These are phyloP conservation scores for Neurospora hispaniola DNA, from an alignment of 495 filamentous ascomycete genomes.

Conservation along the genomic window DNA sequence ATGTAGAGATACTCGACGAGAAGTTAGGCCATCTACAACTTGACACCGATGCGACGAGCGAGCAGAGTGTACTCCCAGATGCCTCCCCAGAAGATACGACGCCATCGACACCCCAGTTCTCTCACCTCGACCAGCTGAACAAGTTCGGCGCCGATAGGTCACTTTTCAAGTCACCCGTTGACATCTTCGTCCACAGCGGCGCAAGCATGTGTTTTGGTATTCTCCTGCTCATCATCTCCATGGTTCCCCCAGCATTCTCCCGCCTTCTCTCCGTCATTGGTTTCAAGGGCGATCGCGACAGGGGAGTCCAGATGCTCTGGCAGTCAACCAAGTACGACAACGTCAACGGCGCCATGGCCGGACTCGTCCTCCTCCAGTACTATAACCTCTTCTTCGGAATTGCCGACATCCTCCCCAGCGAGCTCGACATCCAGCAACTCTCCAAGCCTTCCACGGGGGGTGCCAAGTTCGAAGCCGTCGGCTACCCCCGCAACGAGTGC, in stretches of 20 bases:
- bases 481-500: constrained; percentile 65
- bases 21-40: constrained; percentile 10
- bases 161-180: constrained; percentile 57
- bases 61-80: background rate
- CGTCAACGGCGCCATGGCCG: constrained; percentile 84
- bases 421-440: constrained; percentile 37
- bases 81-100: background rate
- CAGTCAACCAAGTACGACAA: constrained; percentile 79
- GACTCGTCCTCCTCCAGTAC: constrained; percentile 67
- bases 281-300: constrained; percentile 80
- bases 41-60: background rate
- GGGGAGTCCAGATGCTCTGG: constrained; percentile 81
- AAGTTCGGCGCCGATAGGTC: constrained; percentile 25
- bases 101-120: background rate
- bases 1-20: constrained; percentile 8
- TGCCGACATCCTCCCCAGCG: constrained; percentile 73
- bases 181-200: constrained; percentile 82
- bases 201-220: constrained; percentile 83
- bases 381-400: constrained; percentile 80
- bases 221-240: constrained; percentile 71
- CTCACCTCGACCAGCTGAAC: constrained; percentile 11
- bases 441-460: constrained; percentile 15
- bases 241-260: constrained; percentile 83
- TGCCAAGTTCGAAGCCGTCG: constrained; percentile 37
- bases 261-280: constrained; percentile 80